phyloP scores from a whole-genome alignment of 2,329 filamentous ascomycete genomes.

The Exserohilum turcica region DNA sequence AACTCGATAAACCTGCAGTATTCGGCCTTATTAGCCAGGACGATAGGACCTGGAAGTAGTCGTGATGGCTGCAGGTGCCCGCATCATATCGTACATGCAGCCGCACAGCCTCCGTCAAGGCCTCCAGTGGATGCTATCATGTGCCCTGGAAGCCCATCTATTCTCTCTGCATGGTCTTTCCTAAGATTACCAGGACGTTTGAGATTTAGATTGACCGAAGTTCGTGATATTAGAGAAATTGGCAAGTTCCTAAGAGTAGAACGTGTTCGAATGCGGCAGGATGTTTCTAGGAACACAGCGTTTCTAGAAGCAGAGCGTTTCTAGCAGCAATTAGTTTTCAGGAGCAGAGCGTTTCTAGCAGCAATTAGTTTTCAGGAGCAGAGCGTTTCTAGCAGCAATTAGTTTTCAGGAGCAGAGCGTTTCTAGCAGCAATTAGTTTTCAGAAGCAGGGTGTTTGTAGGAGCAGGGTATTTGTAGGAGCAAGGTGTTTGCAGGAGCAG shows the following conservation, averaged over 20 bases:
- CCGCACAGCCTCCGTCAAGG: background rate
- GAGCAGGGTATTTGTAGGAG: conserved; percentile 1
- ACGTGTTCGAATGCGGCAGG: too few species aligned
- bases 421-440: conserved; percentile 5
- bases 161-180: too few species aligned
- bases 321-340: too few species aligned
- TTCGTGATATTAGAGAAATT: too few species aligned
- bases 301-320: too few species aligned
- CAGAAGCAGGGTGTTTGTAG: conserved; percentile 1
- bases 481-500: conserved; percentile 2
- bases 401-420: background rate
- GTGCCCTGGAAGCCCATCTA: background rate
- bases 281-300: too few species aligned
- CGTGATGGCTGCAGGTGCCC: conserved; percentile 5
- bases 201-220: too few species aligned
- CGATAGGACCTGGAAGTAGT: conserved; percentile 2
- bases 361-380: conserved; percentile 1
- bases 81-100: background rate
- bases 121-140: background rate
- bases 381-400: conserved; percentile 1
- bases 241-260: too few species aligned
- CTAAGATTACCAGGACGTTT: too few species aligned
- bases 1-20: conserved; percentile 1
- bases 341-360: conserved; percentile 2
- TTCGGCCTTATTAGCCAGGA: background rate